phyloP scores from a whole-genome alignment of 2,329 filamentous ascomycete genomes.

The Colletotrichum abscissum region DNA sequence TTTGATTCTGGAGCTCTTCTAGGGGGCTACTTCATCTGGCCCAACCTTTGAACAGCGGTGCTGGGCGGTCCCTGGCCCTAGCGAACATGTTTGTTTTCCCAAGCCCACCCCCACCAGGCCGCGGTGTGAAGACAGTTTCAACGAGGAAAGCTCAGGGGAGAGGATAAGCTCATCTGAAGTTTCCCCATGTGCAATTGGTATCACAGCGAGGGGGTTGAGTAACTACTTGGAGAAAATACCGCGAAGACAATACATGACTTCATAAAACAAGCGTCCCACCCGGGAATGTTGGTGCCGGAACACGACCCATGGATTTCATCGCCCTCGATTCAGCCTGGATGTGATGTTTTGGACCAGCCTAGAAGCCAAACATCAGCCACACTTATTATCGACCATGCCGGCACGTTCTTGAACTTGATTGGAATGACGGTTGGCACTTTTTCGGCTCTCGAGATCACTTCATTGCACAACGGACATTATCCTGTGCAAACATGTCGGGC shows the following conservation, averaged over 20 bases:
- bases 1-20: neutral
- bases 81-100: constrained; percentile 27
- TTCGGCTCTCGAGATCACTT: neutral
- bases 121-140: constrained; percentile 28
- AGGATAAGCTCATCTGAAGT: constrained; percentile 29
- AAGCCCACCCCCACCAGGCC: constrained; percentile 15
- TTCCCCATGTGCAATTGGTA: constrained; percentile 17
- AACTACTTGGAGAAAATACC: constrained; percentile 9
- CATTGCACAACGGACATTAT: neutral
- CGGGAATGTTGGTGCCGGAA: constrained; percentile 25
- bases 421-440: neutral
- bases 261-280: constrained; percentile 25
- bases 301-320: constrained; percentile 2
- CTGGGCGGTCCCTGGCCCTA: constrained; percentile 2
- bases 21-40: neutral
- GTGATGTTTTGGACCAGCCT: constrained; percentile 1
- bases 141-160: constrained; percentile 13
- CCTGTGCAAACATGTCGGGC: constrained; percentile 20
- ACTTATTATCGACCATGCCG: constrained; percentile 23
- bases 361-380: constrained; percentile 9
- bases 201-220: constrained; percentile 29
- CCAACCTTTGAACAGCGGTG: neutral
- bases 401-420: neutral
- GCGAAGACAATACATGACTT: neutral
- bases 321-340: neutral